Conservation (phyloP, 768 basidiomycete genomes). For the Mycena maculata region DNA sequence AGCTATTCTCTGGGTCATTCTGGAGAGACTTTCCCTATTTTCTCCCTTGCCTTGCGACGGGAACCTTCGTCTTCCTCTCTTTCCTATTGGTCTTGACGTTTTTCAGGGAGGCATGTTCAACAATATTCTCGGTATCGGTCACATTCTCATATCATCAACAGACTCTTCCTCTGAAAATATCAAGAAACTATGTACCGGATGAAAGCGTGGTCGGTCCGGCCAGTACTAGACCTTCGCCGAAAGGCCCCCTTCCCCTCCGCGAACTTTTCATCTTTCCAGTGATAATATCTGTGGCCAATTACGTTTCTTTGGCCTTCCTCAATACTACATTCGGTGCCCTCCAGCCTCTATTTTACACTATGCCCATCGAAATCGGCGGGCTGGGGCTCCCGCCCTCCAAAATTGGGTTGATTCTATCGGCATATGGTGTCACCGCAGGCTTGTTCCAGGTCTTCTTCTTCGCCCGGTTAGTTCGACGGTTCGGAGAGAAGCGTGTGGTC, state of each 20-base stretch:
- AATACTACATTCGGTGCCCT: conserved; percentile 72
- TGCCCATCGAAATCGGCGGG: conserved; percentile 75
- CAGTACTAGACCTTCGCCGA: too few species aligned
- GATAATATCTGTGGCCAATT: conserved; percentile 52
- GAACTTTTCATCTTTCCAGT: conserved; percentile 45
- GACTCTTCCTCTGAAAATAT: conserved; percentile 43
- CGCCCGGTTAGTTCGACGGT: conserved; percentile 65
- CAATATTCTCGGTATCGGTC: background rate
- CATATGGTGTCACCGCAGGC: conserved; percentile 73
- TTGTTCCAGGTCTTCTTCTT: conserved; percentile 77
- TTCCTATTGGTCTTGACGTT: conserved; percentile 49
- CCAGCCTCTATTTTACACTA: conserved; percentile 79
- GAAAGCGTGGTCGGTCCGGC: background rate
- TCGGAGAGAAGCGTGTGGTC: conserved; percentile 73
- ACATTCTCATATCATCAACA: conserved; percentile 27
- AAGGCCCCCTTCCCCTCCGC: conserved; percentile 54
- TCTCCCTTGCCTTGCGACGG: conserved; percentile 66
- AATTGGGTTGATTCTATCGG: conserved; percentile 74
- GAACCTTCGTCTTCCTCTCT: conserved; percentile 48
- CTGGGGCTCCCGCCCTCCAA: conserved; percentile 72
- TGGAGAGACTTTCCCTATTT: conserved; percentile 81
- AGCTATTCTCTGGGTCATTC: conserved; percentile 64
- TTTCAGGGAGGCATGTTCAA: conserved; percentile 56
- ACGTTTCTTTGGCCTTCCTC: conserved; percentile 47
- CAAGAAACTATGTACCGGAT: background rate